Conservation (phyloP, 2,329 filamentous ascomycete species). For the Penicillium sp. region DNA sequence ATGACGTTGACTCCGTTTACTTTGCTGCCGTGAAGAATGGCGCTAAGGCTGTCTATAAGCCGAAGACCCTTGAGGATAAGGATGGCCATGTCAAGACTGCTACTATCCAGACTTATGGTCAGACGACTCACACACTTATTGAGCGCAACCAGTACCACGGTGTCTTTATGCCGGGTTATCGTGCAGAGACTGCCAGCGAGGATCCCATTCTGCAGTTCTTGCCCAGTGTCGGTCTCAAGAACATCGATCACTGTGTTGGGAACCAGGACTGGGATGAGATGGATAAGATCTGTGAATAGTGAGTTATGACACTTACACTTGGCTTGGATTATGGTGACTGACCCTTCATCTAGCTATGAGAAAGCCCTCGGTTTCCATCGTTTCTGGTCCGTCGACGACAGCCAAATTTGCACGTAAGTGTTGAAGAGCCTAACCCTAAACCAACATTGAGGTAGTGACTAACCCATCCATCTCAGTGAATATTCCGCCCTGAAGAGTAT, state of each 20-base stretch:
- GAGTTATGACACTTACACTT: slow-evolving; percentile 21
- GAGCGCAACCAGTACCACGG: slow-evolving; percentile 68
- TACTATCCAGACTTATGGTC: slow-evolving; percentile 85
- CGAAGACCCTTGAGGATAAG: slow-evolving; percentile 58
- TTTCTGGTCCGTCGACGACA: slow-evolving; percentile 96
- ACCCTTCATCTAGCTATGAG: slow-evolving; percentile 63
- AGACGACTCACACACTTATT: slow-evolving; percentile 91
- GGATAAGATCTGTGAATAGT: slow-evolving; percentile 60
- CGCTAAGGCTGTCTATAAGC: slow-evolving; percentile 40
- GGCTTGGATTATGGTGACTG: slow-evolving; percentile 1
- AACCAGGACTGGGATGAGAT: slow-evolving; percentile 97
- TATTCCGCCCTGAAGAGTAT: slow-evolving; percentile 84
- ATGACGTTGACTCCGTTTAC: slow-evolving; percentile 80
- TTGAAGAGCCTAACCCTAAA: too few species aligned
- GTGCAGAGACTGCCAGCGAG: slow-evolving; percentile 46
- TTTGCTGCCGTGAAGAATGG: slow-evolving; percentile 60
- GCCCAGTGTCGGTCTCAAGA: slow-evolving; percentile 63
- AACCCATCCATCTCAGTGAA: slow-evolving; percentile 47
- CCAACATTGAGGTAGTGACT: neutral
- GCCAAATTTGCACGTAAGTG: slow-evolving; percentile 69
- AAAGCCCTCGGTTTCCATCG: slow-evolving; percentile 86
- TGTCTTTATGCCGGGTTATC: slow-evolving; percentile 79
- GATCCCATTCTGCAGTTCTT: slow-evolving; percentile 51
- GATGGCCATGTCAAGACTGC: slow-evolving; percentile 67
- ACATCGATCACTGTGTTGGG: slow-evolving; percentile 94